Evolutionary conservation across 2,329 filamentous ascomycete genomes (phyloP).

Genomic region (Thelonectria olida): DNA sequence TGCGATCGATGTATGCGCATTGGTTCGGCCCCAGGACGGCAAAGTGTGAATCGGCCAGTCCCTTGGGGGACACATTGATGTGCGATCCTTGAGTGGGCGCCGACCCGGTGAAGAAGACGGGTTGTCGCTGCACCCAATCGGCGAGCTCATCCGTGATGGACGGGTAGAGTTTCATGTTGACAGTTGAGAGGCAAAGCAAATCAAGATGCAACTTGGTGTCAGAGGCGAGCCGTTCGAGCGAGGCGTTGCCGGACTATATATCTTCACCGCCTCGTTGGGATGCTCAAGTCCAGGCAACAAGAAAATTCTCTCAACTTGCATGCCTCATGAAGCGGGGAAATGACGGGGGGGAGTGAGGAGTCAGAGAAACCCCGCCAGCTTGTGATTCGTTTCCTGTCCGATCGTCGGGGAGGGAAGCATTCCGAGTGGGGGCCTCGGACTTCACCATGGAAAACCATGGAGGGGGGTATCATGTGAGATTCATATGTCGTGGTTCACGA

Average conservation of each 20-base stretch:
- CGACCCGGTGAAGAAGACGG: slow-evolving; percentile 79
- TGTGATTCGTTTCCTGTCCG: slow-evolving; percentile 13
- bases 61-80: slow-evolving; percentile 82
- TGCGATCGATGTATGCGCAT: slow-evolving; percentile 78
- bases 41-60: slow-evolving; percentile 70
- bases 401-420: slow-evolving; percentile 28
- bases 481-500: slow-evolving; percentile 5
- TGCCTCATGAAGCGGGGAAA: slow-evolving; percentile 32
- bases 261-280: slow-evolving; percentile 19
- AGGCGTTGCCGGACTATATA: slow-evolving; percentile 16
- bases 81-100: slow-evolving; percentile 74
- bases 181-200: slow-evolving; percentile 23
- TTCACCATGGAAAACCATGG: slow-evolving; percentile 11
- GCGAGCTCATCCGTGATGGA: slow-evolving; percentile 64
- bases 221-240: slow-evolving; percentile 6
- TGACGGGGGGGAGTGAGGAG: slow-evolving; percentile 25
- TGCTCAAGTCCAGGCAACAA: slow-evolving; percentile 17
- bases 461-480: slow-evolving; percentile 1
- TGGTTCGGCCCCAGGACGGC: slow-evolving; percentile 65
- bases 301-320: slow-evolving; percentile 18
- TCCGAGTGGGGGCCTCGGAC: slow-evolving; percentile 25
- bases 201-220: neutral
- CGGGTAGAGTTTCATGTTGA: slow-evolving; percentile 67
- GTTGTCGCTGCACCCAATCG: slow-evolving; percentile 72
- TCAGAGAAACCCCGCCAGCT: slow-evolving; percentile 21